phyloP scores from a whole-genome alignment of 345 rosid genomes.

The Cardiospermum halicacabum region DNA sequence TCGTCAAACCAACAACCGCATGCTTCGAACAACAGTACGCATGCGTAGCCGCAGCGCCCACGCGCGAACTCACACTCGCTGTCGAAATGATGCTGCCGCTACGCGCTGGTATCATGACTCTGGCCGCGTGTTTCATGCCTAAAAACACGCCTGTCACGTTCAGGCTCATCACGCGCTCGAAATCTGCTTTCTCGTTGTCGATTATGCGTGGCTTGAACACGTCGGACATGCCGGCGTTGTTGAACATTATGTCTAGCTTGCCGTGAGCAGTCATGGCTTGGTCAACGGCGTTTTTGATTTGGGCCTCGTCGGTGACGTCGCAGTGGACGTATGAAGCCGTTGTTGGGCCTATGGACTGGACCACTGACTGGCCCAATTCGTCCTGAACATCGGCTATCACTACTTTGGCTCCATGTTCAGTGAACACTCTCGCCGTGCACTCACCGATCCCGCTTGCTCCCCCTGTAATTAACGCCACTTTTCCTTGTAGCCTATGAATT shows the following conservation, averaged over 20 bases:
- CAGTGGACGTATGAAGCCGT: slow-evolving; percentile 26
- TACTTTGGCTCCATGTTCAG: slow-evolving; percentile 30
- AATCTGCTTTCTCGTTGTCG: slow-evolving; percentile 20
- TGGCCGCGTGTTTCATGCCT: slow-evolving; percentile 34
- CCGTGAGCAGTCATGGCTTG: slow-evolving; percentile 30
- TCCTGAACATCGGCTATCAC: slow-evolving; percentile 29
- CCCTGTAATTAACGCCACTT: slow-evolving; percentile 13
- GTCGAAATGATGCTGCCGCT: slow-evolving; percentile 35
- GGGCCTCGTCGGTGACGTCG: slow-evolving; percentile 35
- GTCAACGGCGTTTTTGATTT: slow-evolving; percentile 24
- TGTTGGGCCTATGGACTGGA: slow-evolving; percentile 19
- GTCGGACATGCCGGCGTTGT: slow-evolving; percentile 37
- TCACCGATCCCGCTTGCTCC: slow-evolving; percentile 31
- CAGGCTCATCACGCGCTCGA: slow-evolving; percentile 18
- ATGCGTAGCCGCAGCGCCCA: slow-evolving; percentile 24
- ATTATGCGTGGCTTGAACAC: slow-evolving; percentile 24
- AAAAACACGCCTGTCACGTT: slow-evolving; percentile 28
- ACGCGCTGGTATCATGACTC: slow-evolving; percentile 32
- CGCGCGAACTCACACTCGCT: slow-evolving; percentile 23
- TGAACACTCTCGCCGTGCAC: slow-evolving; percentile 13
- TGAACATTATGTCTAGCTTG: slow-evolving; percentile 42
- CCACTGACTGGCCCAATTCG: slow-evolving; percentile 23
- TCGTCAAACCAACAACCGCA: slow-evolving; percentile 10
- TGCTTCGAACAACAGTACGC: slow-evolving; percentile 38
- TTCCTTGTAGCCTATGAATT: slow-evolving; percentile 5